Percentiles rank a stretch among this genome's conserved stretches.
Conservation (phyloP, 1,284 basidiomycete species). For the Sporisorium graminicola region DNA sequence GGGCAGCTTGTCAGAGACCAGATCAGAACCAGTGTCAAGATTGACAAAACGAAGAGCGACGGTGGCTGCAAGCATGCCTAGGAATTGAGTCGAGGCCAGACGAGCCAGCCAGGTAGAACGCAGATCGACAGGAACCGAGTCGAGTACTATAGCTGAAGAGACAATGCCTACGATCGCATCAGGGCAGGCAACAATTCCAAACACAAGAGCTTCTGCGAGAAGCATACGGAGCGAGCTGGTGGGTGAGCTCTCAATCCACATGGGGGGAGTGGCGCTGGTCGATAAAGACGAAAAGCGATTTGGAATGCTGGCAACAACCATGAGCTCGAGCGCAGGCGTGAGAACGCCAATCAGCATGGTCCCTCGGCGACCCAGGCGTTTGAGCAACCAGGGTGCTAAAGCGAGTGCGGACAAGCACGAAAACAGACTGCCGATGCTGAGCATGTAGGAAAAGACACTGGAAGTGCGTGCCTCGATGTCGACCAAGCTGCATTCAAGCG, state of each 20-base stretch:
- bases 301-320: not conserved
- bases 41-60: not conserved
- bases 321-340: not conserved
- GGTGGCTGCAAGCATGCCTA: conserved; percentile 8
- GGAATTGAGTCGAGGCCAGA: not conserved
- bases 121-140: not conserved
- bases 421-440: conserved; percentile 10
- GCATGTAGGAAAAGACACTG: conserved; percentile 8
- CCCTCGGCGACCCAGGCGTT: not conserved
- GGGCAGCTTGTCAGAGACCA: conserved; percentile 2
- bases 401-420: conserved; percentile 1
- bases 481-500: conserved; percentile 4
- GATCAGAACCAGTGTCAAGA: not conserved
- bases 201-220: conserved; percentile 1
- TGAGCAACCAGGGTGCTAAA: conserved; percentile 4
- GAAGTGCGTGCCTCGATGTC: conserved; percentile 5
- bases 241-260: conserved; percentile 6
- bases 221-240: not conserved
- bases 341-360: conserved; percentile 3
- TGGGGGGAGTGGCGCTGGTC: too few relatives aligned
- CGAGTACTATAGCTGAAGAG: conserved; percentile 2
- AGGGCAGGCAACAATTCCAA: conserved; percentile 2
- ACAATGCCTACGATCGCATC: conserved; percentile 7
- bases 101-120: conserved; percentile 10
- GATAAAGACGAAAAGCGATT: too few relatives aligned